Evolutionary conservation across 2,329 filamentous ascomycete species (phyloP), one percentile per base, ranked within the genome.

Genomic region (Ceratocystis colombiana): DNA sequence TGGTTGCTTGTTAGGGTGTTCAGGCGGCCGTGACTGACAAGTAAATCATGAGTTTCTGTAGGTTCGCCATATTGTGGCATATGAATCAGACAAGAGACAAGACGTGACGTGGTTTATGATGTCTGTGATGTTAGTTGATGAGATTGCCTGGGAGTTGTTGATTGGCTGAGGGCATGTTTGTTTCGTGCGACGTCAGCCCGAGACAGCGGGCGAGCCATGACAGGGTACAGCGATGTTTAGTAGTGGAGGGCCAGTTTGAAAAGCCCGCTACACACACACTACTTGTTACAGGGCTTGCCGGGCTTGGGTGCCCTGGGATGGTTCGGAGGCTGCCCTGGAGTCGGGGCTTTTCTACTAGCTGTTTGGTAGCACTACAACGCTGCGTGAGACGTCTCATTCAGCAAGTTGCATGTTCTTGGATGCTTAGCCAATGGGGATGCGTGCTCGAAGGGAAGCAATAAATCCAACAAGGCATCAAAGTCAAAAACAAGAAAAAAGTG

Each of bases 171-270:
- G 55, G 3, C 55, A 33, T 20, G 20, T 28, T 17, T 59, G 55
- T 59, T 59, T 59, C 55, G 55, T 59, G 28, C 55, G n/a, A 59
- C 55, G 30, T 59, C 25, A 59, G 12, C 6, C 28, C 25, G 12
- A 59, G 55, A 59, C 48, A 50, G 22, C 37, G 48, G 48, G 25
- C 22, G 20, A 15, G 20, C 48, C 28, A 12, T 59, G 55, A 59
- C 55, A 59, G 55, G 55, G 48, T 53, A 37, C 25, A 59, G 55
- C 25, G 55, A 25, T 20, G 46, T 20, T n/a, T 37, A 20, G 37
- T 25, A 3, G 55, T 33, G 28, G n/a, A 28, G 28, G 5, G 46
- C 46, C 46, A 50, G 46, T 22, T 22, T 37, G 37, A 41, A 37
- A 41, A 5, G 37, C 37, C 37, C 37, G 37, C 37, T 41, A 41